Evolutionary conservation across 176 grass and related monocot genomes (phyloP).

Genomic region (Poa pratensis): DNA sequence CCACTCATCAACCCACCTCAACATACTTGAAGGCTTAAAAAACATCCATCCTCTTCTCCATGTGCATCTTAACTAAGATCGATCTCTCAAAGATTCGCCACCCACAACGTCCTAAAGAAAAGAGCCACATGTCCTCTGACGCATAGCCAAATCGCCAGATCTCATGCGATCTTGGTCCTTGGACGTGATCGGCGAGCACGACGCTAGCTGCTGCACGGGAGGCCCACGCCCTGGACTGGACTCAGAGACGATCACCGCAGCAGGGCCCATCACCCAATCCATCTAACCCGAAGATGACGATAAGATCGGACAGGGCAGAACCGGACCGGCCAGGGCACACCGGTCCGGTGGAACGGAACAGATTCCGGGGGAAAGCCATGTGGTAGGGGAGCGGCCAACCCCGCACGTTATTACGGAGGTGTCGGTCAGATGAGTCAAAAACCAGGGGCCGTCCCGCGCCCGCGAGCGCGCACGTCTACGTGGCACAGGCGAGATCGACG

Average conservation of each 20-base stretch:
- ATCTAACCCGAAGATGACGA: conserved; percentile 15
- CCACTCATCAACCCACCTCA: no score
- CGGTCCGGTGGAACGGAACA: background rate
- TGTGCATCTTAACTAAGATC: background rate
- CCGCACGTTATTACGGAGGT: conserved; percentile 25
- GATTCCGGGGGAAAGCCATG: conserved; percentile 13
- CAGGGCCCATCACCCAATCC: conserved; percentile 11
- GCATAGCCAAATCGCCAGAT: background rate
- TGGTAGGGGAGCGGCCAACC: background rate
- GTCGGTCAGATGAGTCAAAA: conserved; percentile 38
- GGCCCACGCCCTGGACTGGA: background rate
- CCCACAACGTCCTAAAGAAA: background rate
- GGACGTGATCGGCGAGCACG: background rate
- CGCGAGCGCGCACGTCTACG: no score
- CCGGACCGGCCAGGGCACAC: background rate
- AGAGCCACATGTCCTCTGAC: background rate
- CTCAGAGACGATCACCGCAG: no score
- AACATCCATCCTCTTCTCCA: background rate
- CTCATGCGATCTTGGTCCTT: background rate
- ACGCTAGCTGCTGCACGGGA: background rate
- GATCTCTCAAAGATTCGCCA: background rate
- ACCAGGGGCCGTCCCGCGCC: background rate
- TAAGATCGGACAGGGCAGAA: conserved; percentile 34
- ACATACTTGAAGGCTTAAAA: background rate
- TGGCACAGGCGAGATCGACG: no score